phyloP scores from a whole-genome alignment of 192 early-diverging fungal genomes.

The Cetraspora pellucida region DNA sequence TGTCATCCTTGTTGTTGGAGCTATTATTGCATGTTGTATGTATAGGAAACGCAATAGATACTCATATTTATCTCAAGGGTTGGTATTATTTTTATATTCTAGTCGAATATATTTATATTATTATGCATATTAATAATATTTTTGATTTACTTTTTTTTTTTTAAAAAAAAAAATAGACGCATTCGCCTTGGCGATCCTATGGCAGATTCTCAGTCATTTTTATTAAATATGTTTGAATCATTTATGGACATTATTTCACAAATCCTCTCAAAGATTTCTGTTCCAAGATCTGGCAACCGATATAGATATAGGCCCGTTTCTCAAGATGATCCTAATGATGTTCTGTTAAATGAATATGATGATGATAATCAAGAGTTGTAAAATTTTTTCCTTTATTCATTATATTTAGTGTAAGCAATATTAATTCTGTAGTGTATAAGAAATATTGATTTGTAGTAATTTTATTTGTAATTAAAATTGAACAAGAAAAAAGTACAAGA shows the following conservation, averaged over 20 bases:
- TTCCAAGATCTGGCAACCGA: constrained; percentile 25
- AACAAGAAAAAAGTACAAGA: no score
- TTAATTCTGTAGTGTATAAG: no score
- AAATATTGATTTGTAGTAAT: no score
- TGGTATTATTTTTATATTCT: constrained; percentile 46
- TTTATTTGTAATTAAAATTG: no score
- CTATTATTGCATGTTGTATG: no score
- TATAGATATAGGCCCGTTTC: constrained; percentile 40
- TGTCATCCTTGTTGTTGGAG: no score
- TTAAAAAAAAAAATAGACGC: neutral
- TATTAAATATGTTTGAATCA: constrained; percentile 32
- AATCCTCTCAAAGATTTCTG: constrained; percentile 38
- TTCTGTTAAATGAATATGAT: constrained; percentile 49
- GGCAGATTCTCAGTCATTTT: constrained; percentile 6
- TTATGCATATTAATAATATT: neutral
- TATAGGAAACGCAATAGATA: no score
- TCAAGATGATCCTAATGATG: constrained; percentile 42
- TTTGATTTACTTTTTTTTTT: no score
- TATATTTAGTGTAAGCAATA: no score
- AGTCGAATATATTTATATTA: neutral
- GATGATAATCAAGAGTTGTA: neutral
- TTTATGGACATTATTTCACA: constrained; percentile 36
- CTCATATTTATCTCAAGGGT: constrained; percentile 36
- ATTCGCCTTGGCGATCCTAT: constrained; percentile 2
- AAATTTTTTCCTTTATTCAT: no score